These are phyloP conservation scores for Ilyonectria robusta DNA, from an alignment of 2,329 filamentous ascomycete species.

Conservation along the genomic window DNA sequence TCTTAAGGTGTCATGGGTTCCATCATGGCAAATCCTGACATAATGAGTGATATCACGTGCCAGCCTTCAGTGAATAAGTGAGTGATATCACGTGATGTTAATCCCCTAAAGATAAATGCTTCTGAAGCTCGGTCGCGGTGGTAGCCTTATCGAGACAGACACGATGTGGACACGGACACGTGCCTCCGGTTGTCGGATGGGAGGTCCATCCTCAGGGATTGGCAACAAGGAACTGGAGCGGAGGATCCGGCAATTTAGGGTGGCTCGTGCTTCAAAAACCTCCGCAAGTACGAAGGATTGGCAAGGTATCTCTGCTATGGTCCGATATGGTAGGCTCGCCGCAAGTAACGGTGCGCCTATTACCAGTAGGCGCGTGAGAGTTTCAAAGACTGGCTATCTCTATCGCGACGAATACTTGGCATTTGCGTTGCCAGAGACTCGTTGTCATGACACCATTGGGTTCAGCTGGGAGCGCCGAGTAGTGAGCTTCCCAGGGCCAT, in stretches of 20 bases:
- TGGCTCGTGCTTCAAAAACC: conserved; percentile 6
- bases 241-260: not conserved
- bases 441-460: not conserved
- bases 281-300: not conserved
- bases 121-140: conserved; percentile 23
- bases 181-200: not conserved
- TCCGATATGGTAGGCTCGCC: not conserved
- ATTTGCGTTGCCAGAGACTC: not conserved
- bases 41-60: conserved; percentile 12
- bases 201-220: not conserved
- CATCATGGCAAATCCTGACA: not conserved
- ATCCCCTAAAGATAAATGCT: not conserved
- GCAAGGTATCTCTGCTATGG: not conserved
- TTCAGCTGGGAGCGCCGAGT: not conserved
- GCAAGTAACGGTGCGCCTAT: not conserved
- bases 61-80: not conserved
- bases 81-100: not conserved
- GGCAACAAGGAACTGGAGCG: not conserved
- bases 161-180: not conserved
- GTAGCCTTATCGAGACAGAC: conserved; percentile 21
- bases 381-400: not conserved
- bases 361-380: not conserved
- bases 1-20: conserved; percentile 23
- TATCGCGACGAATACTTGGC: not conserved
- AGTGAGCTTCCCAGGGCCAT: not conserved